Base-by-base conservation (phyloP, 805 yeast genomes). In the Barnettozyma wickerhamii region DNA sequence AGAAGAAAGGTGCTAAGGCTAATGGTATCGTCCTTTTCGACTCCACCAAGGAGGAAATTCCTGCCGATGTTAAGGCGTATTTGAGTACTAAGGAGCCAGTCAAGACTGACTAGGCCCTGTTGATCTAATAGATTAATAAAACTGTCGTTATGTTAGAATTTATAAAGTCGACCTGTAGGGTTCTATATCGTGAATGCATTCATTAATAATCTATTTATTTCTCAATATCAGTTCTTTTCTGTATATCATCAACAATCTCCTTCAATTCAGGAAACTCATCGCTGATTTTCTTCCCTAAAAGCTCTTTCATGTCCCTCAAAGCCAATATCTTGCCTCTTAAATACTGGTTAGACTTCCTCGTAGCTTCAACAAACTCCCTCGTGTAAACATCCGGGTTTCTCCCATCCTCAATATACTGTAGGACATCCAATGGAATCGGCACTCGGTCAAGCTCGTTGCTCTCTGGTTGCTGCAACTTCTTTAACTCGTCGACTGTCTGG, bases 301-400 rank as follows among this genome's bases (percentile, higher is more conserved):
- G 71, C 45, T 80, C 78, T 51, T 85, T 68, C 48, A 90, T 72
- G 41, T 75, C 71, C 36, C 57, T 64, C 64, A 84, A 71, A 1
- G 89, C 96, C 32, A 66, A 55, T 75, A 86, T 78, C 60, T 87
- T 87, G 4, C 96, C 98, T 55, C 88, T 76, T 40, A 93, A 70
- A 49, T 82, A 79, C 55, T 95, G 96, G 56, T 93, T 93, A 33
- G 89, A 80, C 52, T 87, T 81, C 30, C 89, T 81, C n/a, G 93
- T 84, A 27, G 91, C 86, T 59, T 93, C 99, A 13, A 91, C 87
- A 64, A 93, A 93, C 64, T 93, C 99, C 59, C 99, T 75, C 1
- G 98, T 89, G 62, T 93, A 93, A 30, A 93, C 89, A 58, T 93
- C 98, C 0, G 99, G 98, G 58, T 93, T 93, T 51, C 99, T 71